Evolutionary conservation across 495 filamentous ascomycete genomes (phyloP).

Genomic region (Xylaria sp.): DNA sequence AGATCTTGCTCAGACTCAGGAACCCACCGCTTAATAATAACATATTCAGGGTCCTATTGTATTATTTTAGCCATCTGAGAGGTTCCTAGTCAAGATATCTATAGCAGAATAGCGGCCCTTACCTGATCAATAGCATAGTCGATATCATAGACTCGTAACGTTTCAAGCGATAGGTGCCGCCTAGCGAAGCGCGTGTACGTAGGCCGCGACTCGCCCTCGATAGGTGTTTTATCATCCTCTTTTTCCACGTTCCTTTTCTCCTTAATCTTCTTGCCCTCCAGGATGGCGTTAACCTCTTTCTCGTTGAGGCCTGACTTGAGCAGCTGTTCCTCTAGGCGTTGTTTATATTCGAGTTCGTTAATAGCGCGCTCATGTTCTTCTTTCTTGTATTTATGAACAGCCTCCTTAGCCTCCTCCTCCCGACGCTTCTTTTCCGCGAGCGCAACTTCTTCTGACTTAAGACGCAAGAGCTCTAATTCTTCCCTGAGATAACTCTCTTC

Average conservation of each 20-base stretch:
- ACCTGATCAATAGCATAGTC: slow-evolving; percentile 61
- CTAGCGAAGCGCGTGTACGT: slow-evolving; percentile 64
- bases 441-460: slow-evolving; percentile 59
- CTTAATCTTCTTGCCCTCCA: slow-evolving; percentile 55
- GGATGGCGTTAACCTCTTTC: slow-evolving; percentile 55
- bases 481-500: slow-evolving; percentile 56
- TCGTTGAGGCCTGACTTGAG: slow-evolving; percentile 57
- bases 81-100: neutral
- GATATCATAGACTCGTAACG: slow-evolving; percentile 55
- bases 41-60: slow-evolving; percentile 68
- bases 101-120: slow-evolving; percentile 32
- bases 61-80: slow-evolving; percentile 35
- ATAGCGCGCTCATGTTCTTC: slow-evolving; percentile 55
- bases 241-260: slow-evolving; percentile 33
- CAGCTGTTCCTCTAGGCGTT: slow-evolving; percentile 56
- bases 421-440: slow-evolving; percentile 58
- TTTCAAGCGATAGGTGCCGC: slow-evolving; percentile 61
- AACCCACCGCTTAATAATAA: slow-evolving; percentile 80
- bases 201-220: slow-evolving; percentile 39
- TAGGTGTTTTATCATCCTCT: slow-evolving; percentile 23
- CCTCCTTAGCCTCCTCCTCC: slow-evolving; percentile 39
- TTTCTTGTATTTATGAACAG: slow-evolving; percentile 35
- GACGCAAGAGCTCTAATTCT: slow-evolving; percentile 62
- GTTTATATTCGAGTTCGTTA: slow-evolving; percentile 56
- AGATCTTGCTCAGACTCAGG: slow-evolving; percentile 73